Percentiles rank a stretch among this genome's conserved stretches.
phyloP scores from a whole-genome alignment of 306 rosid genomes.

The Prinsepia uniflora region DNA sequence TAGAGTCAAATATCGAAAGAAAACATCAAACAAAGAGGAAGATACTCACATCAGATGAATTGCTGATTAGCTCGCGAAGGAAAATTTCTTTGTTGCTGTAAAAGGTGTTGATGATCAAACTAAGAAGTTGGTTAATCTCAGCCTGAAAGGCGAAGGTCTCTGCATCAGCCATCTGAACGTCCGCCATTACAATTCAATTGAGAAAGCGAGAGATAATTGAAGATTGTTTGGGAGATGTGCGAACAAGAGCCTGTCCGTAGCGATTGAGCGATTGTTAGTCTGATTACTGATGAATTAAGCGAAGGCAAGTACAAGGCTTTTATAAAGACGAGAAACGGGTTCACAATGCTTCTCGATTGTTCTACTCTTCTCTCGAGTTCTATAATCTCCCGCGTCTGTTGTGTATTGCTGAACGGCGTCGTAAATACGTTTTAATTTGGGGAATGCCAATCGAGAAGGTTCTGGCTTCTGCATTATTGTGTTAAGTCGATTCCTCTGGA shows the following conservation, averaged over 20 bases:
- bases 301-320: background rate
- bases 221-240: background rate
- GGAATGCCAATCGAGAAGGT: conserved; percentile 18
- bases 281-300: background rate
- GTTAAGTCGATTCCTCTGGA: background rate
- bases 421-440: background rate
- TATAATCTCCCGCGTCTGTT: background rate
- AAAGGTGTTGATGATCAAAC: conserved; percentile 65
- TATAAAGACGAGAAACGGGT: background rate
- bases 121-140: conserved; percentile 63
- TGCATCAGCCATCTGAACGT: conserved; percentile 49
- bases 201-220: background rate
- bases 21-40: background rate
- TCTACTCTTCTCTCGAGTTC: conserved; percentile 38
- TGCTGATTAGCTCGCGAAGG: conserved; percentile 62
- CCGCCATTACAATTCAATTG: conserved; percentile 26
- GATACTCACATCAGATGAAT: conserved; percentile 48
- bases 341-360: conserved; percentile 33
- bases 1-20: background rate
- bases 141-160: conserved; percentile 75
- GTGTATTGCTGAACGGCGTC: background rate
- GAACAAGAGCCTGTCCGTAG: background rate
- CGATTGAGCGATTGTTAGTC: background rate
- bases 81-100: conserved; percentile 79
- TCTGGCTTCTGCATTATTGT: background rate